These are phyloP conservation scores for Pichia rugopelliculosa DNA, from an alignment of 805 yeast species.

Conservation along the genomic window DNA sequence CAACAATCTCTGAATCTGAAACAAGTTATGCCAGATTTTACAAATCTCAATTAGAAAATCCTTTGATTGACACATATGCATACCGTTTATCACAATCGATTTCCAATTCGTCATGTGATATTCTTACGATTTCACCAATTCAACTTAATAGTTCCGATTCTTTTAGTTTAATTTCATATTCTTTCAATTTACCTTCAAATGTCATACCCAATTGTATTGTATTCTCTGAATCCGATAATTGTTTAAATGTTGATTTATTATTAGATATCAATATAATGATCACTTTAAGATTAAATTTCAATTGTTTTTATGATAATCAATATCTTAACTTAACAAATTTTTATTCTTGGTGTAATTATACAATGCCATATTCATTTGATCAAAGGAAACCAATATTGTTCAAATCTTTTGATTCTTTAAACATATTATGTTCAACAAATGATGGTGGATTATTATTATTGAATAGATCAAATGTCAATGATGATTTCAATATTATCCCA, in stretches of 20 bases:
- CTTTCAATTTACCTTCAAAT: conserved; percentile 32
- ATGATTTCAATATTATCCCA: conserved; percentile 19
- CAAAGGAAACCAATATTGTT: conserved; percentile 49
- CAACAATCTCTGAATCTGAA: neutral
- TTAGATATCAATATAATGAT: conserved; percentile 45
- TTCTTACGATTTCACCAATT: neutral
- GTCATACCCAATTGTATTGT: conserved; percentile 32
- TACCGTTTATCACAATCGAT: neutral
- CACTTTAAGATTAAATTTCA: conserved; percentile 37
- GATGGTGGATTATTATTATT: conserved; percentile 76
- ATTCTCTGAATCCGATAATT: conserved; percentile 25
- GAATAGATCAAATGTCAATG: conserved; percentile 23
- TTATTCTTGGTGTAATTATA: conserved; percentile 56
- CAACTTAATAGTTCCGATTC: neutral
- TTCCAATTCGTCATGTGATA: neutral
- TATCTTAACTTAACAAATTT: conserved; percentile 22
- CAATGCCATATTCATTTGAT: conserved; percentile 61
- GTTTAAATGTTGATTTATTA: conserved; percentile 45
- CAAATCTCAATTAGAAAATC: neutral
- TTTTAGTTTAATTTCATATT: neutral
- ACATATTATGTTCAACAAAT: conserved; percentile 50
- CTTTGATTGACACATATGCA: neutral
- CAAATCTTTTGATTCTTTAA: conserved; percentile 35
- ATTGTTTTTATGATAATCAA: conserved; percentile 33
- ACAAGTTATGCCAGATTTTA: conserved; percentile 2